A percentile compares a stretch with the other conserved stretches of the same genome.
Evolutionary conservation across 1,284 basidiomycete species (phyloP).

Genomic region (Apiotrichum gamsii): DNA sequence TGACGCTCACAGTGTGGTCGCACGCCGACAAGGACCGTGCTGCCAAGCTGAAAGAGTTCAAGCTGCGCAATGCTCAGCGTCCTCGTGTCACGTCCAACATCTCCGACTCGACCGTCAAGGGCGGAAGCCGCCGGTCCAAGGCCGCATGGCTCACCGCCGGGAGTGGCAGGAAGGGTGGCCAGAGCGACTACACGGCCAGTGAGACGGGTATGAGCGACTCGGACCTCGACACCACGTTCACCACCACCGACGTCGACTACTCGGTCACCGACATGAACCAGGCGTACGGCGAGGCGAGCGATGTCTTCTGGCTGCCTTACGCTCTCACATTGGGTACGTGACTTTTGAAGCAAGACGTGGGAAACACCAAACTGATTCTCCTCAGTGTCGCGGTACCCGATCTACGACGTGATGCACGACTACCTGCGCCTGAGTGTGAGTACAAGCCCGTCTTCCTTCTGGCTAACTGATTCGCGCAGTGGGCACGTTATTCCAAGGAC

Average conservation of each 20-base stretch:
- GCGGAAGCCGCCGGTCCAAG: constrained; percentile 9
- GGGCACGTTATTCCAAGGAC: constrained; percentile 88
- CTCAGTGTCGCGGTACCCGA: constrained; percentile 77
- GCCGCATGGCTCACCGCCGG: constrained; percentile 3
- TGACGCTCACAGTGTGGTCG: constrained; percentile 87
- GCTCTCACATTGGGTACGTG: constrained; percentile 57
- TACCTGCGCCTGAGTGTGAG: constrained; percentile 64
- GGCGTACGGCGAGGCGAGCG: constrained; percentile 53
- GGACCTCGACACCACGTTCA: constrained; percentile 36
- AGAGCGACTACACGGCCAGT: constrained; percentile 51
- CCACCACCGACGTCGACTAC: constrained; percentile 10
- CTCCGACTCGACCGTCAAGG: constrained; percentile 9
- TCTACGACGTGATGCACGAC: constrained; percentile 88
- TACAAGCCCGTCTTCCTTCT: not conserved
- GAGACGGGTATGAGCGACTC: constrained; percentile 69
- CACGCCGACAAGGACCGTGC: constrained; percentile 82
- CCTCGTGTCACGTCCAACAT: constrained; percentile 16
- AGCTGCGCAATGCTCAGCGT: constrained; percentile 22
- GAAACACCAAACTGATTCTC: constrained; percentile 6
- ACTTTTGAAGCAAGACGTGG: no score
- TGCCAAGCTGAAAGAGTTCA: constrained; percentile 29
- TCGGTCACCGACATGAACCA: constrained; percentile 18
- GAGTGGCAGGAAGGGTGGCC: constrained; percentile 1
- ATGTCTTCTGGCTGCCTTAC: constrained; percentile 88
- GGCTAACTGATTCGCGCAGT: constrained; percentile 53